Conservation (phyloP, 257 asterid genomes). For the Voacanga thouarsii region DNA sequence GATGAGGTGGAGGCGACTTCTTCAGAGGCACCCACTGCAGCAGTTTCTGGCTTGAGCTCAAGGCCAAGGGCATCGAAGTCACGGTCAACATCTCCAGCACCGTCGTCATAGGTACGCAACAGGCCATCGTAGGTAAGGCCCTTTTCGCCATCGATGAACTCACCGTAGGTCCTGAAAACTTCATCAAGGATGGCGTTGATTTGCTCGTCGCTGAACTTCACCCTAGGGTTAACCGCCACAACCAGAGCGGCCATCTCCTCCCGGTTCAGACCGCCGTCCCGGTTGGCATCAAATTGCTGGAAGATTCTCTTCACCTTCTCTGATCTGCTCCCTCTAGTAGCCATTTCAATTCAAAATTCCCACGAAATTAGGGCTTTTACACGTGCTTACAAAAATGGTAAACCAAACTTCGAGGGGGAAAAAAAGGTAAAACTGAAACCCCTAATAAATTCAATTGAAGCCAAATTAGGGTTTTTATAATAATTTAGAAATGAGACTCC, state of each 20-base stretch:
- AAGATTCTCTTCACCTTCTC: constrained; percentile 90
- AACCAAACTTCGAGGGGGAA: neutral
- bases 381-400: neutral
- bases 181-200: constrained; percentile 87
- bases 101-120: constrained; percentile 92
- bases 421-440: constrained; percentile 2
- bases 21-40: constrained; percentile 31
- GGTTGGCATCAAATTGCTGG: constrained; percentile 69
- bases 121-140: constrained; percentile 91
- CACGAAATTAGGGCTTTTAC: constrained; percentile 6
- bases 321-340: constrained; percentile 94
- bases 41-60: constrained; percentile 55
- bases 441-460: constrained; percentile 5
- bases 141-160: constrained; percentile 73
- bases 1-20: constrained; percentile 78
- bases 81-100: constrained; percentile 97
- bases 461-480: constrained; percentile 14
- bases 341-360: constrained; percentile 33
- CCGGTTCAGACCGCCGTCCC: constrained; percentile 84
- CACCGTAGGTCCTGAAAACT: constrained; percentile 84
- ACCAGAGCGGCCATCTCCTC: constrained; percentile 93
- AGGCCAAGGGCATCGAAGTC: constrained; percentile 96
- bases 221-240: constrained; percentile 89
- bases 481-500: constrained; percentile 5
- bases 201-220: constrained; percentile 93